A percentile compares a stretch with the other conserved stretches of the same genome.
phyloP scores from a whole-genome alignment of 108 stramenopile species.

The Cyclostephanos tholiformis region DNA sequence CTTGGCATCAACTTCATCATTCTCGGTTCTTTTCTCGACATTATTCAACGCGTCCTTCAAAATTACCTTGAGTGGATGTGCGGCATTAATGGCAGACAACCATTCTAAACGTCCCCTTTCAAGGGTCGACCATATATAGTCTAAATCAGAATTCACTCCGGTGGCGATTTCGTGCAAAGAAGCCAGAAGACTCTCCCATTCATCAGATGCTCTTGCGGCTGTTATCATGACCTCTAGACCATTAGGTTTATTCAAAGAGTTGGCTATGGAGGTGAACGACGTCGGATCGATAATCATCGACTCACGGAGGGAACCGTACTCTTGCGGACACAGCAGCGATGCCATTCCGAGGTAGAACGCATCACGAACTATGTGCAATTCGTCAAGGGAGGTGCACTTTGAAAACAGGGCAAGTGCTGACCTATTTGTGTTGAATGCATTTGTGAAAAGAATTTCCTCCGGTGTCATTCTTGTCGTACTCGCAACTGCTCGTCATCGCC shows the following conservation, averaged over 20 bases:
- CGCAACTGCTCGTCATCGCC: too few species aligned
- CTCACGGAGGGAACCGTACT: slow-evolving; percentile 59
- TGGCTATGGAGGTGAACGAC: slow-evolving; percentile 38
- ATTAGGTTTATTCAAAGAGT: slow-evolving; percentile 27
- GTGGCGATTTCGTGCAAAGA: slow-evolving; percentile 39
- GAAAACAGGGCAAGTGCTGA: slow-evolving; percentile 62
- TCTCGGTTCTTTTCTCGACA: slow-evolving; percentile 43
- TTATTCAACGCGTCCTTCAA: slow-evolving; percentile 55
- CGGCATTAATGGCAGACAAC: slow-evolving; percentile 51
- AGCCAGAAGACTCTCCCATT: slow-evolving; percentile 48
- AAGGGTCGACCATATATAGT: slow-evolving; percentile 57
- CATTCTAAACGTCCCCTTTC: slow-evolving; percentile 60
- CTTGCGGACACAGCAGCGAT: slow-evolving; percentile 66
- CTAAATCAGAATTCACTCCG: slow-evolving; percentile 55
- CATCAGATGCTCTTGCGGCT: slow-evolving; percentile 41
- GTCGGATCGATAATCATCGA: slow-evolving; percentile 46
- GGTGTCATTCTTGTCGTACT: too few species aligned
- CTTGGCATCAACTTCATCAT: slow-evolving; percentile 67
- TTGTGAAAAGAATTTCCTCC: slow-evolving; percentile 53
- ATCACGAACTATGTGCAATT: slow-evolving; percentile 62
- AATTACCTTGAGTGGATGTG: slow-evolving; percentile 60
- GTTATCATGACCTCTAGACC: slow-evolving; percentile 50
- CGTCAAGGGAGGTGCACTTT: slow-evolving; percentile 54
- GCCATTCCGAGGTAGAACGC: slow-evolving; percentile 70
- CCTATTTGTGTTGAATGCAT: slow-evolving; percentile 66